Percentiles rank a stretch among this genome's conserved stretches.
Conservation (phyloP, 2,329 filamentous ascomycete genomes). For the Microcyclosporella mali region DNA sequence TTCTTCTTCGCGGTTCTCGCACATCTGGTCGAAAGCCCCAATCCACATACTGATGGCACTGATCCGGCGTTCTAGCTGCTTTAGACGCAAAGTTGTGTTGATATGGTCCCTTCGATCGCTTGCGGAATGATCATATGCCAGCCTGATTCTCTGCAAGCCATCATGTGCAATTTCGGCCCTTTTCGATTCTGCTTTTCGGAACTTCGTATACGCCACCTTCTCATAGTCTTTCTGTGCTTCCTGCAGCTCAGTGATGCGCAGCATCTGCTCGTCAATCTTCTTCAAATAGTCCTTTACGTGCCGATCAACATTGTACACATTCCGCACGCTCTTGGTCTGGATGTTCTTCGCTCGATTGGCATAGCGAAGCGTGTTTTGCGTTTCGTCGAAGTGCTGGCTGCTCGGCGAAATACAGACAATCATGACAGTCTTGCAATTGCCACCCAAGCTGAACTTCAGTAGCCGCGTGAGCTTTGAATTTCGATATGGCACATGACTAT, state of each 20-base stretch:
- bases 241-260: slow-evolving; percentile 91
- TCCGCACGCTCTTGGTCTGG: slow-evolving; percentile 98
- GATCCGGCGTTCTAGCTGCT: slow-evolving; percentile 78
- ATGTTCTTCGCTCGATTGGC: slow-evolving; percentile 99
- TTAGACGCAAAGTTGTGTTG: slow-evolving; percentile 72
- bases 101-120: slow-evolving; percentile 73
- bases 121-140: slow-evolving; percentile 74
- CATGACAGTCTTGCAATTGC: slow-evolving; percentile 99
- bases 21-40: slow-evolving; percentile 79
- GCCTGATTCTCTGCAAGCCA: slow-evolving; percentile 70
- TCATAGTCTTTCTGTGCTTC: slow-evolving; percentile 88
- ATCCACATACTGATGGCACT: slow-evolving; percentile 86
- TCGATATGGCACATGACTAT: slow-evolving; percentile 90
- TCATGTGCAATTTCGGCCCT: slow-evolving; percentile 69
- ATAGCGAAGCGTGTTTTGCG: slow-evolving; percentile 94
- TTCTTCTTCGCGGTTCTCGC: slow-evolving; percentile 63
- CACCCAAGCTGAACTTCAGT: slow-evolving; percentile 92
- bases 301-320: slow-evolving; percentile 97
- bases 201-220: slow-evolving; percentile 73
- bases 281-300: slow-evolving; percentile 99
- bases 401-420: slow-evolving; percentile 97
- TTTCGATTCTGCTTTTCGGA: slow-evolving; percentile 85
- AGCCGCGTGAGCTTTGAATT: slow-evolving; percentile 96
- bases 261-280: slow-evolving; percentile 98
- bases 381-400: slow-evolving; percentile 95